These are phyloP conservation scores for Neurospora terricola DNA, from an alignment of 495 filamentous ascomycete genomes.

Conservation along the genomic window DNA sequence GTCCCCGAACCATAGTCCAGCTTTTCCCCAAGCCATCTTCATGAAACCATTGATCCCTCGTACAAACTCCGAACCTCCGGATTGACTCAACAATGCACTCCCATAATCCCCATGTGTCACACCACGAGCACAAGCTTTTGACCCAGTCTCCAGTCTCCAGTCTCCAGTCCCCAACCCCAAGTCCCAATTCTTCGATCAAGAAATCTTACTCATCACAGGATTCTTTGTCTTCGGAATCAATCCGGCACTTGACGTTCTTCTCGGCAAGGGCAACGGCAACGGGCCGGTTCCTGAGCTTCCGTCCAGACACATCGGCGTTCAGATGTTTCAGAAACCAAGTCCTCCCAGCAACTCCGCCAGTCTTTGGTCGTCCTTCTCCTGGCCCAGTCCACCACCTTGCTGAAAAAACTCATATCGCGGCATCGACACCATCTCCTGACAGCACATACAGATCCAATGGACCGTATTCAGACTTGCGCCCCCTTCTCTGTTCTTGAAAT, in stretches of 20 bases:
- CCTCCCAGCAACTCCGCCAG: neutral
- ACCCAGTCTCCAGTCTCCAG: neutral
- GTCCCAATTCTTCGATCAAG: neutral
- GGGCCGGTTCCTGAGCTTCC: neutral
- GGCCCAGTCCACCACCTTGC: neutral
- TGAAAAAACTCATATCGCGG: neutral
- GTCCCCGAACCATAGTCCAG: neutral
- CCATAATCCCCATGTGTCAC: neutral
- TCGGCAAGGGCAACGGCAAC: too few relatives aligned
- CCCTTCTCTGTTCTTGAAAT: neutral
- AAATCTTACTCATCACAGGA: too few relatives aligned
- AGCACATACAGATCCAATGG: neutral
- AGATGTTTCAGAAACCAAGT: neutral
- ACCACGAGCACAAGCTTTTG: neutral
- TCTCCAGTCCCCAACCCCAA: neutral
- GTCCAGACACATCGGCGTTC: neutral
- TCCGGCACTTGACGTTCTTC: too few relatives aligned
- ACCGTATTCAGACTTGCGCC: neutral
- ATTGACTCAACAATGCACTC: neutral
- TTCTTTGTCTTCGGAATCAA: too few relatives aligned
- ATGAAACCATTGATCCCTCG: neutral
- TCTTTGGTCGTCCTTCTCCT: neutral
- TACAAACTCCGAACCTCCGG: neutral
- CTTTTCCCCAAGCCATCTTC: neutral
- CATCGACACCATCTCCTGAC: neutral